These are phyloP conservation scores for Botrytis tulipae DNA, from an alignment of 2,329 filamentous ascomycete species.

Conservation along the genomic window DNA sequence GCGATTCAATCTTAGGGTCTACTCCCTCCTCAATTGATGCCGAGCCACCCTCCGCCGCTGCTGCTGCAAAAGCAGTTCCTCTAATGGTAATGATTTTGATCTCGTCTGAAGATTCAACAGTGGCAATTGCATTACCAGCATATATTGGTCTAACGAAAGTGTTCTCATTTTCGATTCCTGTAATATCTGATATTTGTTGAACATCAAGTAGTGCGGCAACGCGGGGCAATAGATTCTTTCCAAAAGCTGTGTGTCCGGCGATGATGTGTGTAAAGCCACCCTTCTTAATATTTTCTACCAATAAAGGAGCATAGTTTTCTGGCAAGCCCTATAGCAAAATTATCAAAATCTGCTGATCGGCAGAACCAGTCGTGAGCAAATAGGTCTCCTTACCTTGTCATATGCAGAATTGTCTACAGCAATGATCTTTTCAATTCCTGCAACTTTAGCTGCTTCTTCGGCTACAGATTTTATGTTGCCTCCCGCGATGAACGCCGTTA, in stretches of 20 bases:
- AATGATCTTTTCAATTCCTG: constrained; percentile 88
- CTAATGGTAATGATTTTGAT: constrained; percentile 91
- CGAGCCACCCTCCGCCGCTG: constrained; percentile 67
- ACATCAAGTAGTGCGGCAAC: constrained; percentile 88
- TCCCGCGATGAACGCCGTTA: constrained; percentile 88
- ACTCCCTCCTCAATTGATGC: constrained; percentile 76
- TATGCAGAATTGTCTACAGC: constrained; percentile 86
- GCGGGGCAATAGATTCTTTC: constrained; percentile 89
- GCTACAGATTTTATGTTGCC: constrained; percentile 72
- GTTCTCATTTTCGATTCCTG: constrained; percentile 79
- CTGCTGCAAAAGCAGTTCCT: constrained; percentile 84
- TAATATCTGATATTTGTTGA: constrained; percentile 93
- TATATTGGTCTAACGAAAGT: constrained; percentile 97
- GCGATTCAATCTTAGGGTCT: constrained; percentile 73
- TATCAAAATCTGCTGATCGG: constrained; percentile 4
- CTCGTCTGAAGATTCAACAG: constrained; percentile 82
- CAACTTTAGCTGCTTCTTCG: constrained; percentile 81
- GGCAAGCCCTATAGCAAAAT: constrained; percentile 65
- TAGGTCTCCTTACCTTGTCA: constrained; percentile 65
- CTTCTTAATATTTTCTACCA: constrained; percentile 96
- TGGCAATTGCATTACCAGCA: constrained; percentile 94
- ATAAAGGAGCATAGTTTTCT: constrained; percentile 89
- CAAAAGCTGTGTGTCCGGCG: constrained; percentile 89
- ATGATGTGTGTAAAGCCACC: constrained; percentile 91
- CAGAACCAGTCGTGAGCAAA: background rate